Evolutionary conservation across 495 filamentous ascomycete species (phyloP), one percentile per base, ranked within the genome.

Genomic region (Rostrohypoxylon terebratum): DNA sequence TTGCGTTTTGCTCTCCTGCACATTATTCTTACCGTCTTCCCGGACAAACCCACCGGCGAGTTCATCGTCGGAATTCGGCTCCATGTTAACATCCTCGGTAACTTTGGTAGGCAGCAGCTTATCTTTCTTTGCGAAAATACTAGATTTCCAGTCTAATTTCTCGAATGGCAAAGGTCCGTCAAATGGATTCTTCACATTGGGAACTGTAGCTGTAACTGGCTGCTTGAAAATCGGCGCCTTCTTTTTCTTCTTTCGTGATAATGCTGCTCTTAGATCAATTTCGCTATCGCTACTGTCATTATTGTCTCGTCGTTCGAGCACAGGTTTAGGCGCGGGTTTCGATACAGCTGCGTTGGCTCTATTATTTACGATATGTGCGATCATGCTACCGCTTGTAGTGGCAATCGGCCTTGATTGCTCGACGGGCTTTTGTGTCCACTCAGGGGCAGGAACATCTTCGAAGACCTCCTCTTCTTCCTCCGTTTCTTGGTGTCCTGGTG

Each of bases 111-210:
- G 38, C 13, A 40, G 16, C 65, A 80, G 64, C 45, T 80, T 65
- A 69, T 73, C 84, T 75, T 86, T 90, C 72, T 80, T 84, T 20
- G 80, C 81, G 58, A 88, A 85, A 14, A 90, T 83, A 18, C 83
- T 86, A 77, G 86, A 83, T 64, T 85, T 86, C 69, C 95, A 87
- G 74, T 93, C 87, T 1, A 99, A 83, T 50, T 91, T 92, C 77
- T 97, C 93, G 73, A 98, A 98, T 0, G 95, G 95, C 14, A 98
- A 81, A 1, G 94, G 93, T 0, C 95, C 95, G 74, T 87, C 87
- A 76, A 96, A 93, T 6, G 83, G 82, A 73, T 85, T 84, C 63
- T 83, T 82, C 34, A 82, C 81, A 44, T 83, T 83, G 1, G 74
- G 44, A 13, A 75, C 60, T 11, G 77, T 31, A n/a, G 77, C 78